phyloP scores from a whole-genome alignment of 345 rosid species.

The Salix exigua region DNA sequence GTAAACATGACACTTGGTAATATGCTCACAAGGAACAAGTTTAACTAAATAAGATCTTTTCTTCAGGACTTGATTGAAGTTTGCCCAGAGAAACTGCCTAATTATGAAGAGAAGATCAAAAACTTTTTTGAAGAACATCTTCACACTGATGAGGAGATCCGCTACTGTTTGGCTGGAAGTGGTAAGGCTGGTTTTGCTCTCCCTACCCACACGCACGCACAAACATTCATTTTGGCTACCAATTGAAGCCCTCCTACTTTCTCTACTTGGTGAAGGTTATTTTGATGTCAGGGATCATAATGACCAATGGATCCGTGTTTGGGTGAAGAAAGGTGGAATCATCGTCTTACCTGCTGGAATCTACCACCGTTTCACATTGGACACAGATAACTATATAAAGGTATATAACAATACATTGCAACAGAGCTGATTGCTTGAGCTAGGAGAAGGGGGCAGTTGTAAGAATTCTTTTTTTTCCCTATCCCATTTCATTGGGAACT shows the following conservation, averaged over 20 bases:
- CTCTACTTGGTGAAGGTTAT: conserved; percentile 49
- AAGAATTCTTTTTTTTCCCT: neutral
- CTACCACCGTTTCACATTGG: conserved; percentile 81
- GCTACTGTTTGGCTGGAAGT: conserved; percentile 85
- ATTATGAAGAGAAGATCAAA: conserved; percentile 83
- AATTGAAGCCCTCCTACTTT: neutral
- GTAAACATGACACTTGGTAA: neutral
- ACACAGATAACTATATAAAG: conserved; percentile 70
- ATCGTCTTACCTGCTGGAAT: conserved; percentile 87
- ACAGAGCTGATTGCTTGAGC: neutral
- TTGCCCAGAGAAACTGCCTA: conserved; percentile 82
- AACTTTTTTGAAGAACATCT: conserved; percentile 88
- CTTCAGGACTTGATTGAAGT: conserved; percentile 78
- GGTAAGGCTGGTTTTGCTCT: conserved; percentile 37
- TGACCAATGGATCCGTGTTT: conserved; percentile 73
- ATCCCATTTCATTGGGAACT: neutral
- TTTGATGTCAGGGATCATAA: conserved; percentile 73
- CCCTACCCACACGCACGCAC: neutral
- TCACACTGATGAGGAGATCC: conserved; percentile 97
- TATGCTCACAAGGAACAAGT: neutral
- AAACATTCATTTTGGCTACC: neutral
- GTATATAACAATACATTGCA: conserved; percentile 18
- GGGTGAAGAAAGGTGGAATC: conserved; percentile 89
- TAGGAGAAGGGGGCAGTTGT: neutral
- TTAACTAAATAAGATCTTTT: neutral